Evolutionary conservation across 1,139 yeast species (phyloP).

Genomic region (Starmera stellimalicola): DNA sequence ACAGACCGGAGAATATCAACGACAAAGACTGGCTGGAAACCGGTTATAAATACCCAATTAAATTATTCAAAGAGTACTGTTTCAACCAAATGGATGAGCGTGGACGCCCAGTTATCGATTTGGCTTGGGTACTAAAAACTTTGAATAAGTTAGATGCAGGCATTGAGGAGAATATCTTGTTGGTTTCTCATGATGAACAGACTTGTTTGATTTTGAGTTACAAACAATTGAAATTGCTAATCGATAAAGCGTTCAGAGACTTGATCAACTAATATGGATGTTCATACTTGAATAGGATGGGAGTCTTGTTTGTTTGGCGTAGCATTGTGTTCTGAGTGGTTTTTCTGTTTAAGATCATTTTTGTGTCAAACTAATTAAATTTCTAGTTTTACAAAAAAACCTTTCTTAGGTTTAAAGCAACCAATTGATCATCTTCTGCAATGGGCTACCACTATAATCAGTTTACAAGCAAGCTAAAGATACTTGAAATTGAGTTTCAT

Average conservation of each 20-base stretch:
- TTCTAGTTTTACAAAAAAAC: background rate
- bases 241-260: constrained; percentile 64
- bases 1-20: constrained; percentile 56
- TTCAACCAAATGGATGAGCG: constrained; percentile 76
- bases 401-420: too few species aligned
- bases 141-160: constrained; percentile 92
- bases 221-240: constrained; percentile 63
- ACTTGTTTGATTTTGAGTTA: constrained; percentile 73
- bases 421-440: too few species aligned
- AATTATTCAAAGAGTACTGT: constrained; percentile 73
- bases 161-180: constrained; percentile 67
- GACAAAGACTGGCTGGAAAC: constrained; percentile 63
- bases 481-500: constrained; percentile 28
- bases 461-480: constrained; percentile 18
- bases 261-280: constrained; percentile 25
- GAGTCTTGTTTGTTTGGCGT: background rate
- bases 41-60: constrained; percentile 68
- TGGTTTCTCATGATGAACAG: constrained; percentile 78
- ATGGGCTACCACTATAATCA: constrained; percentile 1
- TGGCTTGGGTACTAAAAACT: constrained; percentile 70
- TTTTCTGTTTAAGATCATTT: background rate
- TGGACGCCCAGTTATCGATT: constrained; percentile 73
- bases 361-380: too few species aligned
- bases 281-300: background rate
- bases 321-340: background rate